Evolutionary conservation across 2,329 filamentous ascomycete genomes (phyloP).

Genomic region (Exophiala aquamarina): DNA sequence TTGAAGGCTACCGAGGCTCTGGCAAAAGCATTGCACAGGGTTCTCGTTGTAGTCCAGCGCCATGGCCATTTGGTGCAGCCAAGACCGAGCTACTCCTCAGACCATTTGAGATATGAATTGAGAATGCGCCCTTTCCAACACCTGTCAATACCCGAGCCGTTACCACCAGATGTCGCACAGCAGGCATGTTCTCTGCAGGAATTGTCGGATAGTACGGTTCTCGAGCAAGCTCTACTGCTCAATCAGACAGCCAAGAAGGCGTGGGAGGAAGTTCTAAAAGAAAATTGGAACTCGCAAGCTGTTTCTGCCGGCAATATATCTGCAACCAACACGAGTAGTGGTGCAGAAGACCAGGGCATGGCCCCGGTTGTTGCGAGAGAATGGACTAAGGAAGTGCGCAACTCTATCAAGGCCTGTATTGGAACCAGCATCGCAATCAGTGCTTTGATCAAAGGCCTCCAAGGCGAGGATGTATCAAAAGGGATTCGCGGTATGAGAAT

Average conservation of each 20-base stretch:
- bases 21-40: slow-evolving; percentile 51
- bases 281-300: slow-evolving; percentile 35
- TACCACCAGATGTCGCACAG: slow-evolving; percentile 63
- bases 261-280: slow-evolving; percentile 43
- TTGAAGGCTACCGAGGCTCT: slow-evolving; percentile 61
- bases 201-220: slow-evolving; percentile 41
- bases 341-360: background rate
- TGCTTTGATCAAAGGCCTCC: slow-evolving; percentile 51
- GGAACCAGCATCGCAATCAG: slow-evolving; percentile 65
- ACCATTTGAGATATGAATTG: slow-evolving; percentile 72
- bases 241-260: slow-evolving; percentile 42
- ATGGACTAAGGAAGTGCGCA: slow-evolving; percentile 62
- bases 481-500: slow-evolving; percentile 19
- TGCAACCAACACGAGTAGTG: too few relatives aligned
- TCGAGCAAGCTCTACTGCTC: slow-evolving; percentile 41
- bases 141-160: slow-evolving; percentile 67
- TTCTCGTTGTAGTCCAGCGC: slow-evolving; percentile 68
- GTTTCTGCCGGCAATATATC: slow-evolving; percentile 13
- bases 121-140: slow-evolving; percentile 81
- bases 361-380: slow-evolving; percentile 56
- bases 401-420: slow-evolving; percentile 68
- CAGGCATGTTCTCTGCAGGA: slow-evolving; percentile 42
- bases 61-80: slow-evolving; percentile 44
- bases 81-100: slow-evolving; percentile 63
- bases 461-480: slow-evolving; percentile 4